Evolutionary conservation across 2,329 filamentous ascomycete species (phyloP), one percentile per base, ranked within the genome.

Genomic region (Fusarium anthophilum): DNA sequence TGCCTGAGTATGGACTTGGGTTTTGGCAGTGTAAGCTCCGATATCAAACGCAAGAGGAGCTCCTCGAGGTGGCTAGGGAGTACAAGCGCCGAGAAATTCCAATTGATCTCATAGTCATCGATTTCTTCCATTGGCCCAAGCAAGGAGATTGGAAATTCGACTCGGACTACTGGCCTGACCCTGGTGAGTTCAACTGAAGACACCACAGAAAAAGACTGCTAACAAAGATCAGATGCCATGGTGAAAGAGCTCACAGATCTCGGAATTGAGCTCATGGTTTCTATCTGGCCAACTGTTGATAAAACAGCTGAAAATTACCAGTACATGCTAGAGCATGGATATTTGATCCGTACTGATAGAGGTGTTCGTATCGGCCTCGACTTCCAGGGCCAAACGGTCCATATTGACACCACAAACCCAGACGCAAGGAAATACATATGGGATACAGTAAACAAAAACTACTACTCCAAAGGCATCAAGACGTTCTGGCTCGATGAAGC

Each of bases 71-170:
- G 2, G 91, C 90, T 2, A 80, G 90, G 10, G 90, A 92, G 76
- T 90, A 92, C 70, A 86, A 85, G 58, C 80, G 82, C 38, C 82
- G 89, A 3, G 77, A 87, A 0, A 78, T 92, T 22, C 90, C 90
- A 0, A 83, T 92, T 24, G 89, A 92, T 76, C 77, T 92, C 6
- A 91, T 92, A n/a, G 91, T 92, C 1, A 82, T 90, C 43, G 91
- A 92, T 75, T 92, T 90, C 78, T 92, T 92, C 78, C 91, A 92
- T 77, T 92, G 91, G 91, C 87, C 87, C 18, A 83, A 84, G 13
- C 90, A 93, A 77, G 91, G 91, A 11, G 91, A 93, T 63, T 93
- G 91, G 91, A 88, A 85, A 44, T 92, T 93, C 72, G 91, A 93
- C 75, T 81, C 85, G 0, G 84, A 84, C 2, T 92, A 88, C 74